These are phyloP conservation scores for Chalciporus piperatus DNA, from an alignment of 768 basidiomycete species.

Conservation along the genomic window DNA sequence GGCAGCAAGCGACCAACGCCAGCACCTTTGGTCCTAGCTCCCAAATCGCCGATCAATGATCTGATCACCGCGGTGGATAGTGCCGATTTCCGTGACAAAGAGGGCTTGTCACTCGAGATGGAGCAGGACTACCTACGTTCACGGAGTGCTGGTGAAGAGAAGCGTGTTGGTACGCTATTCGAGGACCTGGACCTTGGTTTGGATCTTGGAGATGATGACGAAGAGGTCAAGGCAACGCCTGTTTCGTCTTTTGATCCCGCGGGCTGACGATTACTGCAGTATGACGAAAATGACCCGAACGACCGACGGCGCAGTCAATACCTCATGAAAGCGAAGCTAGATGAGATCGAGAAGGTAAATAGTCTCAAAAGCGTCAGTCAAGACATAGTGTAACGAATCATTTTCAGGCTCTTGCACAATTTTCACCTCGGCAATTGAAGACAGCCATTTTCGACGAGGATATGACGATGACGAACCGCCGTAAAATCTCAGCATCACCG, in stretches of 20 bases:
- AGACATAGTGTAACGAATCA: constrained; percentile 8
- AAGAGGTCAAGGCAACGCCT: constrained; percentile 34
- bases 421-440: constrained; percentile 52
- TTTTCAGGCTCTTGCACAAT: constrained; percentile 57
- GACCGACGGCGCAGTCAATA: constrained; percentile 75
- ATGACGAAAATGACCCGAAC: constrained; percentile 67
- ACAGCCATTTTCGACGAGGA: constrained; percentile 21
- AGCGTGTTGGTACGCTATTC: constrained; percentile 44
- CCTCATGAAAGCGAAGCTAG: constrained; percentile 69
- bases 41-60: constrained; percentile 32
- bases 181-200: constrained; percentile 46
- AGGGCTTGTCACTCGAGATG: constrained; percentile 23
- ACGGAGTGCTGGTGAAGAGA: constrained; percentile 40
- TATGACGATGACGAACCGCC: constrained; percentile 18
- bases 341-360: constrained; percentile 72
- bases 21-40: constrained; percentile 54
- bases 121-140: constrained; percentile 29
- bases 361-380: constrained; percentile 5
- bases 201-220: constrained; percentile 40
- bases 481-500: constrained; percentile 3
- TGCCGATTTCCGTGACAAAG: constrained; percentile 12
- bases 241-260: constrained; percentile 1
- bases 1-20: constrained; percentile 47
- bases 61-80: constrained; percentile 26
- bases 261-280: constrained; percentile 39